Base-by-base conservation (phyloP, 495 filamentous ascomycete genomes). In the Penicillium angulare region DNA sequence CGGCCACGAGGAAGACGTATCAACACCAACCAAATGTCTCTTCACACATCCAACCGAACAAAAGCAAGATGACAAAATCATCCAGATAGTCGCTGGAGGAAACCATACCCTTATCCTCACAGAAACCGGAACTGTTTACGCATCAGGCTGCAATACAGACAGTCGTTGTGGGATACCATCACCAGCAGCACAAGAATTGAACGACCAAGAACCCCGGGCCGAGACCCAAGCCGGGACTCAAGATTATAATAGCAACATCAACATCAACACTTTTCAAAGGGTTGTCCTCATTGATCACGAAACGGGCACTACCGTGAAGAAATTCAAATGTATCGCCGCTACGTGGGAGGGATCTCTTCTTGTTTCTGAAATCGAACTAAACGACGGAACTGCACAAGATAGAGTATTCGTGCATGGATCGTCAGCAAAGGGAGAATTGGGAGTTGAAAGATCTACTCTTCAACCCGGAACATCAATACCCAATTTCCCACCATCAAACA, bases 21-120 rank as follows among this genome's bases (percentile, higher is more conserved):
- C 84, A 3, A 66, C 72, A 0, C 90, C 90, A 4, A 79, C 84
- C 39, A 69, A 61, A 49, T 88, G 86, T 58, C 45, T 78, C 27
- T 79, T 83, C 53, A 69, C 9, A 56, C 22, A 50, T 63, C 29
- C 52, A 31, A 31, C 2, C 33, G 12, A 1, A 22, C 10, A 17
- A 18, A 18, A 18, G 22, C 41, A 38, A 7, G 21, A 51, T 35
- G 52, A 56, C 26, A 56, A 63, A n/a, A 61, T 75, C 21, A 50
- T 50, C 3, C 59, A 62, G 13, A 76, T 95, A 27, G 80, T 70
- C 48, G 85, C 87, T 7, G 92, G 92, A 15, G 92, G 92, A 6
- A 97, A 96, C 65, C 90, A 96, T 66, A 96, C 90, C 0, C 67
- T 96, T 3, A 52, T 95, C 4, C 67, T 93, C 2, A 77, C 79